Percentiles rank a stretch among this genome's conserved stretches.
These are phyloP conservation scores for Trichoderma sp. DNA, from an alignment of 2,329 filamentous ascomycete genomes.

Conservation along the genomic window DNA sequence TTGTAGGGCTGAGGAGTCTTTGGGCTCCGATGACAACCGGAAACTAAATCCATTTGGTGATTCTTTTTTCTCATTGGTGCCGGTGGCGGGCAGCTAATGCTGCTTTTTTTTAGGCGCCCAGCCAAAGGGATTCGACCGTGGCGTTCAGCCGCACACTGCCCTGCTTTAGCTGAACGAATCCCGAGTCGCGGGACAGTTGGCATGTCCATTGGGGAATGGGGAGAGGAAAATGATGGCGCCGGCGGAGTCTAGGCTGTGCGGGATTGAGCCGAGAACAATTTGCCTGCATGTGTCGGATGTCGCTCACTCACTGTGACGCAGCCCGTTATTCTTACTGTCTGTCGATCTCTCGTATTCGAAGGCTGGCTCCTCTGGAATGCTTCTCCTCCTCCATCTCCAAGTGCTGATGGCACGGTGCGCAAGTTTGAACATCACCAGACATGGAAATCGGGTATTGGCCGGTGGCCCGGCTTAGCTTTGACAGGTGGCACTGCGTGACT, in stretches of 20 bases:
- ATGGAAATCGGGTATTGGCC: neutral
- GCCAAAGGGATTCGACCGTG: neutral
- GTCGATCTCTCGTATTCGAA: constrained; percentile 5
- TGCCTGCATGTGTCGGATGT: neutral
- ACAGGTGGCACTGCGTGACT: constrained; percentile 2
- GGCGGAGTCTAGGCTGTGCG: neutral
- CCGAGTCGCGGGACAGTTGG: constrained; percentile 6
- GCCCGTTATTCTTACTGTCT: neutral
- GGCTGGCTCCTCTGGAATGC: neutral
- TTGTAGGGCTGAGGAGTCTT: constrained; percentile 6
- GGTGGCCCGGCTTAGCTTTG: neutral
- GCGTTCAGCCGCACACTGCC: constrained; percentile 12
- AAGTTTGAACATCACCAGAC: neutral
- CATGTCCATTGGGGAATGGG: neutral
- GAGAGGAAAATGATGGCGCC: neutral
- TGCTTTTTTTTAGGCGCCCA: constrained; percentile 17
- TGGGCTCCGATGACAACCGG: neutral
- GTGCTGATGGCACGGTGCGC: neutral
- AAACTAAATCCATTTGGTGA: neutral
- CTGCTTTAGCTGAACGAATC: constrained; percentile 6
- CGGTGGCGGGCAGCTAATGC: neutral
- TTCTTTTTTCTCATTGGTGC: constrained; percentile 2
- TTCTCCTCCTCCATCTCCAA: neutral
- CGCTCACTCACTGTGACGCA: neutral
- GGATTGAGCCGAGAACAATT: neutral